Percentiles rank a stretch among this genome's conserved stretches.
phyloP scores from a whole-genome alignment of 768 basidiomycete genomes.

The Russula griseocarnosa region DNA sequence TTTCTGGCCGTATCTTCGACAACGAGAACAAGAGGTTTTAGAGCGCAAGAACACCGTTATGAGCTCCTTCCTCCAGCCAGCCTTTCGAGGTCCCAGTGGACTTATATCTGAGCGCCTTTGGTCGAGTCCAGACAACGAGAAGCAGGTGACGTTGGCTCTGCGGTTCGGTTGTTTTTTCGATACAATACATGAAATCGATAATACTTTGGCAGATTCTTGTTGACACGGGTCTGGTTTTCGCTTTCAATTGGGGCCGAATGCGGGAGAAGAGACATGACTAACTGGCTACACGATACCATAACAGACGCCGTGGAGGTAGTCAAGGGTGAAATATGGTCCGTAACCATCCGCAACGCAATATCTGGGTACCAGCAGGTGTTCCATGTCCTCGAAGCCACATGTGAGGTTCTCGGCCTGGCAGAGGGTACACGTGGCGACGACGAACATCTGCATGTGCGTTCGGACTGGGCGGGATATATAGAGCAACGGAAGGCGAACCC shows the following conservation, averaged over 20 bases:
- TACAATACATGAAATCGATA: background rate
- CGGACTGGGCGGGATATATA: conserved; percentile 67
- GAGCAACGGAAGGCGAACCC: conserved; percentile 27
- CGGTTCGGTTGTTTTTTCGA: conserved; percentile 42
- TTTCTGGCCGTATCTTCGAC: conserved; percentile 67
- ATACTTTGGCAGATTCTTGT: conserved; percentile 46
- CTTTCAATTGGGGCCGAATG: conserved; percentile 45
- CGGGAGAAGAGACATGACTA: conserved; percentile 29
- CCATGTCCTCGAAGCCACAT: conserved; percentile 66
- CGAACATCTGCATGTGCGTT: conserved; percentile 36
- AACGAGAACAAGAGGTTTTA: conserved; percentile 45
- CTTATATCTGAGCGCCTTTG: conserved; percentile 49
- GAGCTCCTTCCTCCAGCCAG: conserved; percentile 48
- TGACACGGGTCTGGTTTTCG: conserved; percentile 60
- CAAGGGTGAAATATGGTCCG: conserved; percentile 55
- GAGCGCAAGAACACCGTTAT: conserved; percentile 41
- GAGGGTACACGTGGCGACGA: conserved; percentile 19
- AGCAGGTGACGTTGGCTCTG: conserved; percentile 53
- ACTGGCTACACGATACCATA: conserved; percentile 41
- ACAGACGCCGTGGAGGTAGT: conserved; percentile 51
- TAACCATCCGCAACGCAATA: conserved; percentile 36
- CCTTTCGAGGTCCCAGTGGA: conserved; percentile 34
- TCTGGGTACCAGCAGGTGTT: conserved; percentile 35
- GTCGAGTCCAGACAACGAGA: conserved; percentile 55
- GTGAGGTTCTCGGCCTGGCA: conserved; percentile 60